A percentile compares a stretch with the other conserved stretches of the same genome.
Conservation (phyloP, 805 yeast genomes). For the Ogataea thermomethanolica region DNA sequence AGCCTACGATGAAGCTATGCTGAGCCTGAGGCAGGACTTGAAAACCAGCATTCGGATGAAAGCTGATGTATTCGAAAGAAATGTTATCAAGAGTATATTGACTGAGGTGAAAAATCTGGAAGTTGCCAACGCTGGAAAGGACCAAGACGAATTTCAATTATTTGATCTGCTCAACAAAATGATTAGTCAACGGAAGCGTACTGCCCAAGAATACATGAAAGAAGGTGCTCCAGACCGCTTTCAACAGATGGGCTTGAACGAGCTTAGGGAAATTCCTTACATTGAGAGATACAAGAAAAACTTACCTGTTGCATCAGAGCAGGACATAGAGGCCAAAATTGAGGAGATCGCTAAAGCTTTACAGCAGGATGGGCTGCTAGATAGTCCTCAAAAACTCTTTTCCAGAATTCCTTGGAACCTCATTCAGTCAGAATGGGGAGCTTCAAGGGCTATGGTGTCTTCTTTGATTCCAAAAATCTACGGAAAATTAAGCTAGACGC, state of each 20-base stretch:
- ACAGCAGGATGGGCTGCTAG: slow-evolving; percentile 23
- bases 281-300: slow-evolving; percentile 32
- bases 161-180: slow-evolving; percentile 35
- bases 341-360: slow-evolving; percentile 28
- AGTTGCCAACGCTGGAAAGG: slow-evolving; percentile 28
- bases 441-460: slow-evolving; percentile 31
- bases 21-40: slow-evolving; percentile 31
- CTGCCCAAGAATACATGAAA: slow-evolving; percentile 36
- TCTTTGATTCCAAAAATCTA: slow-evolving; percentile 29
- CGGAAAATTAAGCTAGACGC: slow-evolving; percentile 13
- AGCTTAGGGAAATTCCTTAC: slow-evolving; percentile 36
- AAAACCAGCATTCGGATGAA: slow-evolving; percentile 33
- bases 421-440: slow-evolving; percentile 35
- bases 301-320: slow-evolving; percentile 37
- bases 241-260: slow-evolving; percentile 35
- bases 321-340: slow-evolving; percentile 33
- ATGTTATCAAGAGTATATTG: slow-evolving; percentile 38
- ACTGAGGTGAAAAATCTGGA: slow-evolving; percentile 40
- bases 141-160: slow-evolving; percentile 31
- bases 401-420: slow-evolving; percentile 35
- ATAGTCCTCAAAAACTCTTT: slow-evolving; percentile 27
- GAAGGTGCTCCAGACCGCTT: slow-evolving; percentile 42
- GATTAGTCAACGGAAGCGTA: slow-evolving; percentile 38
- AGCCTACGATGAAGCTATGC: slow-evolving; percentile 28
- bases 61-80: slow-evolving; percentile 36